Conservation (phyloP, 208 protist species). For the Blastocrithidia nonstop region DNA sequence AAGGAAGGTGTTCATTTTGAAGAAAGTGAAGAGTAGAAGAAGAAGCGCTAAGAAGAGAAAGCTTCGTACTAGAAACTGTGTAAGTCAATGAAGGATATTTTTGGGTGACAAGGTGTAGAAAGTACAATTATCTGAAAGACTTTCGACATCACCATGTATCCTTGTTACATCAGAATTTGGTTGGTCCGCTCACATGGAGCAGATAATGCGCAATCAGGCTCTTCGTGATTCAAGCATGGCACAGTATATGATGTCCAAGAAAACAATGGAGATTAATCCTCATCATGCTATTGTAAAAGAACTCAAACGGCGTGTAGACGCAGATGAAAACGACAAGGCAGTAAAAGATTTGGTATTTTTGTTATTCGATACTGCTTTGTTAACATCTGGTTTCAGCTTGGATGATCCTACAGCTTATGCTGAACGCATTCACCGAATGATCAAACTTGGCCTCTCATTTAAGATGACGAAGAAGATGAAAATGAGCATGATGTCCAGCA, state of each 20-base stretch:
- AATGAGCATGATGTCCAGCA: slow-evolving; percentile 9
- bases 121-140: slow-evolving; percentile 90
- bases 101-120: slow-evolving; percentile 98
- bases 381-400: slow-evolving; percentile 96
- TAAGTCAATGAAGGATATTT: no score
- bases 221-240: slow-evolving; percentile 93
- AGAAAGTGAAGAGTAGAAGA: no score
- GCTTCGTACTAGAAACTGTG: no score
- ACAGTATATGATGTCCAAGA: slow-evolving; percentile 97
- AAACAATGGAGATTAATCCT: slow-evolving; percentile 98
- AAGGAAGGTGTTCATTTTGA: no score
- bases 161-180: slow-evolving; percentile 98
- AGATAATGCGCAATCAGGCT: slow-evolving; percentile 99
- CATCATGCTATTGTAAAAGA: slow-evolving; percentile 92
- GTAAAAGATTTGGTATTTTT: slow-evolving; percentile 97
- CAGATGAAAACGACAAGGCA: slow-evolving; percentile 90
- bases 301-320: slow-evolving; percentile 88
- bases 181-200: slow-evolving; percentile 98
- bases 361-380: slow-evolving; percentile 96
- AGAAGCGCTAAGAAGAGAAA: no score
- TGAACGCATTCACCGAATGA: slow-evolving; percentile 95
- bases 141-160: slow-evolving; percentile 93
- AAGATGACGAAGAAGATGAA: slow-evolving; percentile 67
- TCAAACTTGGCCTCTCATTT: slow-evolving; percentile 94
- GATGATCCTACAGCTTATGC: slow-evolving; percentile 93